phyloP scores from a whole-genome alignment of 495 filamentous ascomycete species.

The Pyrenopolyporus hunteri region DNA sequence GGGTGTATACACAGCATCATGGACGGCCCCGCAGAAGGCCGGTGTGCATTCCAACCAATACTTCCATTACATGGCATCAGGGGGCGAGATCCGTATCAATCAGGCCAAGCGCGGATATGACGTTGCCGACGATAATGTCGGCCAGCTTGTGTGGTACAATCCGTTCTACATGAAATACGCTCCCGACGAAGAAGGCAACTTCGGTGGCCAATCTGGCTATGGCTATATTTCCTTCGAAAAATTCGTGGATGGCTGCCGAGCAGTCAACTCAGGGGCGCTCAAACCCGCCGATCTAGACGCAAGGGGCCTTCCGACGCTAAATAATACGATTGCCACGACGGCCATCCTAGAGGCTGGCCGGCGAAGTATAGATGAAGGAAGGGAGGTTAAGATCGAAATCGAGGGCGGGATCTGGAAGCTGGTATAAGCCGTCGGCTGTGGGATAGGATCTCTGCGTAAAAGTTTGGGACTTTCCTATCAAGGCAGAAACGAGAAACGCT shows the following conservation, averaged over 20 bases:
- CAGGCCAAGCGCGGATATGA: conserved; percentile 96
- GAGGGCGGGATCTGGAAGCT: conserved; percentile 70
- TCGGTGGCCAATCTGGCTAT: conserved; percentile 88
- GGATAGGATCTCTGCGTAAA: not conserved
- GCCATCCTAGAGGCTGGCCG: conserved; percentile 90
- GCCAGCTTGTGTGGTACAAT: conserved; percentile 80
- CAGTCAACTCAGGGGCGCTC: conserved; percentile 72
- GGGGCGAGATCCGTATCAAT: conserved; percentile 86
- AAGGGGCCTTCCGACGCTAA: conserved; percentile 81
- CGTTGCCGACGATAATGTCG: conserved; percentile 77
- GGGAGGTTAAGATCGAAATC: conserved; percentile 73
- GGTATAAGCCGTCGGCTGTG: conserved; percentile 54
- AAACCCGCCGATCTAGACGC: conserved; percentile 77
- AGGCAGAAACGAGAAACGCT: not conserved
- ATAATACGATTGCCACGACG: conserved; percentile 88
- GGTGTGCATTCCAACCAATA: conserved; percentile 95
- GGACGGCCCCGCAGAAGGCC: conserved; percentile 90
- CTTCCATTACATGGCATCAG: conserved; percentile 87
- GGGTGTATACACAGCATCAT: conserved; percentile 92
- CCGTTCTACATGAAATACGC: conserved; percentile 98
- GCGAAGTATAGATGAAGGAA: conserved; percentile 77
- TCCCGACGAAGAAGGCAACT: conserved; percentile 94
- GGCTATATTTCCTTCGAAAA: conserved; percentile 94
- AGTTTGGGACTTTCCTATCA: not conserved
- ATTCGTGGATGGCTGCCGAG: conserved; percentile 85